Evolutionary conservation across 257 asterid genomes (phyloP).

Genomic region (Petrea volubilis): DNA sequence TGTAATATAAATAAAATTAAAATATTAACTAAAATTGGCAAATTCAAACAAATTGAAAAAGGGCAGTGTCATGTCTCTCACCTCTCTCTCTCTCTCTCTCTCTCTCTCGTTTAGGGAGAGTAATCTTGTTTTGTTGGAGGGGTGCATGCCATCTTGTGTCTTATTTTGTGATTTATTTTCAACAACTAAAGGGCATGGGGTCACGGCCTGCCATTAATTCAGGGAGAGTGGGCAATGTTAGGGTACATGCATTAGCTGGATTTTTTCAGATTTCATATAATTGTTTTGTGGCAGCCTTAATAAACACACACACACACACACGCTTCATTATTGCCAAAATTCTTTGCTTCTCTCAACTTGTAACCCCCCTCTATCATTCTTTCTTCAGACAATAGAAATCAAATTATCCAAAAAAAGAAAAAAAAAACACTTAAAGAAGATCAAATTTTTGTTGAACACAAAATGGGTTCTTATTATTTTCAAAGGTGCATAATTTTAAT

Average conservation of each 20-base stretch:
- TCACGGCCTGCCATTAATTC: slow-evolving; percentile 30
- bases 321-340: slow-evolving; percentile 30
- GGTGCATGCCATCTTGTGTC: slow-evolving; percentile 24
- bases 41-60: not conserved
- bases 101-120: slow-evolving; percentile 1
- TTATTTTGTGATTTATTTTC: slow-evolving; percentile 3
- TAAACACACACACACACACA: too few species aligned
- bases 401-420: too few species aligned
- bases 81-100: not conserved
- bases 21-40: too few species aligned
- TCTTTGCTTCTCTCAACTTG: slow-evolving; percentile 19
- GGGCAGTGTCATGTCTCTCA: slow-evolving; percentile 31
- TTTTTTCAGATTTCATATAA: slow-evolving; percentile 7
- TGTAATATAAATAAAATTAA: too few species aligned
- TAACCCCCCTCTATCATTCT: slow-evolving; percentile 9
- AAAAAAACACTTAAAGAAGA: too few species aligned
- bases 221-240: slow-evolving; percentile 28
- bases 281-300: slow-evolving; percentile 28
- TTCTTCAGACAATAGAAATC: slow-evolving; percentile 16
- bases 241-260: slow-evolving; percentile 31
- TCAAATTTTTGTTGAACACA: too few species aligned
- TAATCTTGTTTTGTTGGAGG: slow-evolving; percentile 27
- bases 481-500: too few species aligned
- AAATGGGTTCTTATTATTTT: too few species aligned
- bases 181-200: slow-evolving; percentile 37